A percentile compares a stretch with the other conserved stretches of the same genome.
Evolutionary conservation across 1,139 yeast genomes (phyloP).

Genomic region (Geotrichum citri-aurantii): DNA sequence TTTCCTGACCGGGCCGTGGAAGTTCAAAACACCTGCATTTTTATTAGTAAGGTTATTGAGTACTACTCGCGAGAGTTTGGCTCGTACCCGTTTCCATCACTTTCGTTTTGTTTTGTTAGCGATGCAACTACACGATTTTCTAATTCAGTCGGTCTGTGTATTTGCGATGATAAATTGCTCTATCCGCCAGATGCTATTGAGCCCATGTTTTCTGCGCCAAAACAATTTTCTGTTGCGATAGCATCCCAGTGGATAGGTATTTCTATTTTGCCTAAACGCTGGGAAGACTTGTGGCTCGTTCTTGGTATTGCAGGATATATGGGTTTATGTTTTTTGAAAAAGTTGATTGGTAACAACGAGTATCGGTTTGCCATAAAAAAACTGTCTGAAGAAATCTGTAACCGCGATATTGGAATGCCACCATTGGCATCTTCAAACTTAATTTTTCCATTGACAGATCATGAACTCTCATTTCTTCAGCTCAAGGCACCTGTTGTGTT

Average conservation of each 20-base stretch:
- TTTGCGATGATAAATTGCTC: slow-evolving; percentile 58
- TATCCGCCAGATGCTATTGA: slow-evolving; percentile 76
- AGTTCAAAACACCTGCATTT: slow-evolving; percentile 70
- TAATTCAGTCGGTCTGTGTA: slow-evolving; percentile 70
- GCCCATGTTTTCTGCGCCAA: slow-evolving; percentile 68
- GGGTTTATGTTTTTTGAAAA: slow-evolving; percentile 65
- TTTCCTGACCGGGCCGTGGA: slow-evolving; percentile 51
- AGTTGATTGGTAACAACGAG: slow-evolving; percentile 78
- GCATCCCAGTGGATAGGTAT: slow-evolving; percentile 95
- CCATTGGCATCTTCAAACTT: slow-evolving; percentile 70
- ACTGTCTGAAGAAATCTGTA: slow-evolving; percentile 60
- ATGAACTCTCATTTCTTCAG: slow-evolving; percentile 57
- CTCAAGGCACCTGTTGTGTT: slow-evolving; percentile 84
- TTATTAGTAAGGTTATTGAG: slow-evolving; percentile 72
- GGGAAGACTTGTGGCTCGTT: slow-evolving; percentile 89
- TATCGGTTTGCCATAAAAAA: slow-evolving; percentile 64
- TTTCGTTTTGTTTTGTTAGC: slow-evolving; percentile 67
- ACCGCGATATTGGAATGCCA: slow-evolving; percentile 70
- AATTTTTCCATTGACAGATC: slow-evolving; percentile 62
- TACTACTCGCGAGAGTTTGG: slow-evolving; percentile 85
- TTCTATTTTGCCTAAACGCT: slow-evolving; percentile 73
- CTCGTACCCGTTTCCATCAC: slow-evolving; percentile 84
- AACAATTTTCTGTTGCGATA: slow-evolving; percentile 58
- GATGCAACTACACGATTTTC: slow-evolving; percentile 48
- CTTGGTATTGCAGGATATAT: slow-evolving; percentile 80